phyloP scores from a whole-genome alignment of 192 early-diverging fungal genomes.

The Phycomyces nitens region DNA sequence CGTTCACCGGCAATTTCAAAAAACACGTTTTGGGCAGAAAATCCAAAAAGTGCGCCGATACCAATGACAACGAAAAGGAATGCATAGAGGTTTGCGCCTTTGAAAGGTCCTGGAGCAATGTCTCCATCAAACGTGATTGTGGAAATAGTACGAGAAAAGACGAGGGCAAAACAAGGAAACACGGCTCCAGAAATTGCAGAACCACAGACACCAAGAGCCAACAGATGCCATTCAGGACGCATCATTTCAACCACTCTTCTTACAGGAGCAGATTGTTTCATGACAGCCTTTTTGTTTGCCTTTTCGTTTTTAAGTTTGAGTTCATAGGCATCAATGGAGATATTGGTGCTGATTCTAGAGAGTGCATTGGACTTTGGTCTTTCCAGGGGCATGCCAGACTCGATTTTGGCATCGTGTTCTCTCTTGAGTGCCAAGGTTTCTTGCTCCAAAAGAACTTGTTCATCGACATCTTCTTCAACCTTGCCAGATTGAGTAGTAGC shows the following conservation, averaged over 20 bases:
- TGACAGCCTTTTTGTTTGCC: conserved; percentile 34
- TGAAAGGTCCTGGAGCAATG: conserved; percentile 28
- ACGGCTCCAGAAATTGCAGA: conserved; percentile 69
- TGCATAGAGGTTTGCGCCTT: conserved; percentile 28
- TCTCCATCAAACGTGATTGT: conserved; percentile 28
- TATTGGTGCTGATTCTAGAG: conserved; percentile 11
- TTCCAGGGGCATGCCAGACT: background rate
- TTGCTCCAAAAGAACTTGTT: conserved; percentile 12
- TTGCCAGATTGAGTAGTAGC: conserved; percentile 37
- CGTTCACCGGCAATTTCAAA: conserved; percentile 31
- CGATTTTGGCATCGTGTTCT: background rate
- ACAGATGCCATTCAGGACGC: conserved; percentile 47
- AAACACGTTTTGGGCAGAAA: conserved; percentile 8
- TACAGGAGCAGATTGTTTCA: conserved; percentile 52
- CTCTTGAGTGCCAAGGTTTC: conserved; percentile 8
- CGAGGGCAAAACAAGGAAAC: conserved; percentile 75
- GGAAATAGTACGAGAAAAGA: conserved; percentile 44
- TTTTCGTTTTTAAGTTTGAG: conserved; percentile 32
- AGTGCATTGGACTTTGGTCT: conserved; percentile 5
- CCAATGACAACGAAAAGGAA: conserved; percentile 33
- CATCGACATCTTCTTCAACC: conserved; percentile 26
- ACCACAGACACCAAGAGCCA: conserved; percentile 57
- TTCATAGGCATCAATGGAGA: conserved; percentile 30
- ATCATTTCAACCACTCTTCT: conserved; percentile 47
- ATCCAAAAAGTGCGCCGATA: conserved; percentile 17